A percentile compares a stretch with the other conserved stretches of the same genome.
Conservation (phyloP, 331 rosid species). For the Telfairia occidentalis region DNA sequence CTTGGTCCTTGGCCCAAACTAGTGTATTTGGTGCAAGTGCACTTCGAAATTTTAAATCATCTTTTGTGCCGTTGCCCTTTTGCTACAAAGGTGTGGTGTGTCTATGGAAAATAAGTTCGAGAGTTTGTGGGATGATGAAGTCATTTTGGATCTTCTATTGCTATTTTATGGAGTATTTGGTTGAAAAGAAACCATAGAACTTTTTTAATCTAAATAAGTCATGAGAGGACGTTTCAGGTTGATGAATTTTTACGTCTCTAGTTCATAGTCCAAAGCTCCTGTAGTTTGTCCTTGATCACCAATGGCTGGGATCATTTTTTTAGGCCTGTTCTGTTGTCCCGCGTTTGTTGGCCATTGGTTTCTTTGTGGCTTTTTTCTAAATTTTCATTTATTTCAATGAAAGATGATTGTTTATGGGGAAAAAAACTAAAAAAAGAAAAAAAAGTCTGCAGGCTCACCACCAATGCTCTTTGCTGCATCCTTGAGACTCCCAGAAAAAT, state of each 20-base stretch:
- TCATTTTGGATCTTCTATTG: too few relatives aligned
- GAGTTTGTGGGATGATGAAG: too few relatives aligned
- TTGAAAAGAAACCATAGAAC: background rate
- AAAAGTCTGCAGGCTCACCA: slow-evolving; percentile 35
- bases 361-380: background rate
- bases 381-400: background rate
- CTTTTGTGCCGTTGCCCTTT: background rate
- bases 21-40: background rate
- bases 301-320: background rate
- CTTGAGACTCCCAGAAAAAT: slow-evolving; percentile 90
- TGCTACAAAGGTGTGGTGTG: background rate
- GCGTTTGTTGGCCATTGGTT: background rate
- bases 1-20: background rate
- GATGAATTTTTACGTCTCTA: background rate
- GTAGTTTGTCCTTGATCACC: background rate
- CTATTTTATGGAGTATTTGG: background rate
- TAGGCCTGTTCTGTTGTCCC: background rate
- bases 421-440: background rate
- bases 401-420: background rate
- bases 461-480: slow-evolving; percentile 89
- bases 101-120: too few relatives aligned
- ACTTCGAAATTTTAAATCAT: background rate
- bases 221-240: background rate
- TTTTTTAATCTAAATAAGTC: background rate
- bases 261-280: background rate